Evolutionary conservation across 139 green algal species (phyloP).

Genomic region (Ettlia oleoabundans): DNA sequence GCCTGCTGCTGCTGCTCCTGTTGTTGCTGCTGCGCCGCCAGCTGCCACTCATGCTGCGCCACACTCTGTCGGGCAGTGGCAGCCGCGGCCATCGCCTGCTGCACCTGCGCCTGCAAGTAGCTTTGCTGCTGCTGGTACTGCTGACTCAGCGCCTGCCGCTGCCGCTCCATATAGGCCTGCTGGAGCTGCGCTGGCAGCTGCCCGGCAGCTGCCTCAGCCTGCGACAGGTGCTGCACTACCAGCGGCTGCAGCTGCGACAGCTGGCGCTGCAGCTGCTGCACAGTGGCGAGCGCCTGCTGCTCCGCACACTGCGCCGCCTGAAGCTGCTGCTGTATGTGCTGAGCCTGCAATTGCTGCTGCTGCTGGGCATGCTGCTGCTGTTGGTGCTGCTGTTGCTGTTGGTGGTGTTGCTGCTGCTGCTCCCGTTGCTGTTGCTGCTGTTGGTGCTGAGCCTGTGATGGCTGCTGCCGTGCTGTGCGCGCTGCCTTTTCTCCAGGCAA

Average conservation of each 20-base stretch:
- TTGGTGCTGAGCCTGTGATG: not conserved
- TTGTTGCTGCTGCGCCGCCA: not conserved
- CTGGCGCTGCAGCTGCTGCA: not conserved
- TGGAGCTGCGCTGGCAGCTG: not conserved
- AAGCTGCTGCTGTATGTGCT: not conserved
- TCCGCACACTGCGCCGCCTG: not conserved
- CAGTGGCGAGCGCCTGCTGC: not conserved
- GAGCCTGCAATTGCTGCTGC: not conserved
- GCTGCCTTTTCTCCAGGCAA: not conserved
- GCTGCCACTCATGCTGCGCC: not conserved
- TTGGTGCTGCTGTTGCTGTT: slow-evolving; percentile 6
- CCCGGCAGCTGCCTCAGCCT: not conserved
- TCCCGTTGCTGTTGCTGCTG: not conserved
- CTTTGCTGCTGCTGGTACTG: not conserved
- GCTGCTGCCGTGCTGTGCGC: not conserved
- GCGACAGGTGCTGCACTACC: not conserved
- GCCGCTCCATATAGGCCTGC: not conserved
- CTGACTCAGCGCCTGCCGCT: not conserved
- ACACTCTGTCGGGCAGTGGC: not conserved
- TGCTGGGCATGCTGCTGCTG: slow-evolving; percentile 2
- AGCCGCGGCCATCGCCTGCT: not conserved
- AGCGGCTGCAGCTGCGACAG: not conserved
- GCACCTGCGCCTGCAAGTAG: not conserved
- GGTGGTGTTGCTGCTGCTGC: not conserved
- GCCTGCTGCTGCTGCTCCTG: not conserved